Base-by-base conservation (phyloP, 2,329 filamentous ascomycete species). In the Pseudodiploospora longispora region DNA sequence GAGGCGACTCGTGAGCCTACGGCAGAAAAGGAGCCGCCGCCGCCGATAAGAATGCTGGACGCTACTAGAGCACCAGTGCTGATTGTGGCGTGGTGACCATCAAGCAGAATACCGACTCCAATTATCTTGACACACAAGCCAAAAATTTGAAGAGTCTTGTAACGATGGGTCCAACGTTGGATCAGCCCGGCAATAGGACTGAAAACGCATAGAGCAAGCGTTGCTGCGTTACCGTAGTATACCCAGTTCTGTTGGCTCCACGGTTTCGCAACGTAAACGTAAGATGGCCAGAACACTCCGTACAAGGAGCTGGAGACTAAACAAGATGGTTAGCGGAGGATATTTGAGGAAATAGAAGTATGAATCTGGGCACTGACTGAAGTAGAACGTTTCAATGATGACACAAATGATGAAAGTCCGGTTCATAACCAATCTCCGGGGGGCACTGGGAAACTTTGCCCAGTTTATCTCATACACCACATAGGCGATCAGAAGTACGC, bases 381-480 rank as follows among this genome's bases (percentile, higher is more conserved):
- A 41, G 30, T 60, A 59, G 48, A 61, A 60, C 6, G 50, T 52
- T 38, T 59, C 53, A 38, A 62, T 59, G 31, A 57, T 44, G 27
- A 60, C 56, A 5, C 52, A 53, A 31, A 55, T 56, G 41, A 63
- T 44, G 40, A 63, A 61, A 3, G 58, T 59, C 44, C 53, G 55
- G 48, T 63, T 60, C 7, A 55, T 54, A 1, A 62, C 46, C 19
- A 60, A 46, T 9, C 55, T 46, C 6, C 52, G 52, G 6, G 59
- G 54, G 1, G 52, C 52, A 19, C 54, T 55, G 3, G 55, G 56
- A 37, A 56, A 41, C 6, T 27, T 47, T 27, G 52, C 56, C 52
- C 55, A 58, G 32, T 58, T 58, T 37, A 58, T 55, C 55, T 78
- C 74, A 51, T 76, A 78, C 4, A 66, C 60, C 6, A 69, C 64